A percentile compares a stretch with the other conserved stretches of the same genome.
Evolutionary conservation across 2,329 filamentous ascomycete genomes (phyloP).

Genomic region (Ophiocordyceps unilateralis): DNA sequence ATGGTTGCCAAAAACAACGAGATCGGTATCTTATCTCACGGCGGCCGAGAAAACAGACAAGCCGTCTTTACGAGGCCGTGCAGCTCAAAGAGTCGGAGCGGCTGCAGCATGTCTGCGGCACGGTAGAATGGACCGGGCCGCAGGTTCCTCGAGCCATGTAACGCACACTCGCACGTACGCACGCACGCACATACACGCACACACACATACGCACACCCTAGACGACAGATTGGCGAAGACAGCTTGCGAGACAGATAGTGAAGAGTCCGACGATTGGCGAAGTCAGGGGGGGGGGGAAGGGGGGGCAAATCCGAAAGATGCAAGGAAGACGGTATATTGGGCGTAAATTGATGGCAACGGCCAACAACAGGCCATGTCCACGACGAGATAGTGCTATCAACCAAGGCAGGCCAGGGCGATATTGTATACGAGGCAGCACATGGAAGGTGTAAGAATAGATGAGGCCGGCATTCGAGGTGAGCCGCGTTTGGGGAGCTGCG

Average conservation of each 20-base stretch:
- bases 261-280: not conserved
- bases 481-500: not conserved
- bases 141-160: not conserved
- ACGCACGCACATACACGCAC: too few relatives aligned
- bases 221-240: not conserved
- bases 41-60: not conserved
- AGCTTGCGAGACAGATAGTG: not conserved
- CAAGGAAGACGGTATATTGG: not conserved
- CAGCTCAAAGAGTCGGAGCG: not conserved
- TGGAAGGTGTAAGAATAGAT: not conserved
- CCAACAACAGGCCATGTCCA: too few relatives aligned
- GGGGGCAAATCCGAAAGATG: too few relatives aligned
- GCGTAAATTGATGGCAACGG: too few relatives aligned
- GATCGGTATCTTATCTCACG: not conserved
- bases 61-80: not conserved
- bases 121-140: not conserved
- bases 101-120: not conserved
- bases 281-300: not conserved
- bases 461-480: too few relatives aligned
- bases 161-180: too few relatives aligned
- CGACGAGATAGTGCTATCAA: too few relatives aligned
- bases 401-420: not conserved
- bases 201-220: not conserved
- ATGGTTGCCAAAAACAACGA: too few relatives aligned
- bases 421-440: not conserved